Evolutionary conservation across 148 eudicot genomes (phyloP), one percentile per base, ranked within the genome.

Genomic region (Gaultheria prostrata): DNA sequence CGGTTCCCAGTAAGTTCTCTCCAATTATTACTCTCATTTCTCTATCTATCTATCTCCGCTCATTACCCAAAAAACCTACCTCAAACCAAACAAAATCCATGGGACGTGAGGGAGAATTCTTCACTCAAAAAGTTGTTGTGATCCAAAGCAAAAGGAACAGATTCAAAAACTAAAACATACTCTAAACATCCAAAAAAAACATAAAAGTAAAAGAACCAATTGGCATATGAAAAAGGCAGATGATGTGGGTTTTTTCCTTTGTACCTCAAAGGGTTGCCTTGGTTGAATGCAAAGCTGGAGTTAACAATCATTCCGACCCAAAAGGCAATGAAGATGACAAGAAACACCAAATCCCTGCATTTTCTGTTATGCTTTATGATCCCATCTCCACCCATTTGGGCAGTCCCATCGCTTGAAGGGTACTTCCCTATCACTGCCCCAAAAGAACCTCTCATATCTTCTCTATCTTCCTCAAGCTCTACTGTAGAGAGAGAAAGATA

Each of bases 241-340:
- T 67, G 72, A 67, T 67, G 33, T 67, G 72, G 39, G n/a, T 35
- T 32, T 35, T 32, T n/a, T 46, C n/a, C 46, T 48, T 20, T 11
- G 11, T 84, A 97, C 99, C 99, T 94, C 77, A 91, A 91, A 45
- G 97, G 97, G 89, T 97, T 92, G 33, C 99, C 99, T 88, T 88
- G 93, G 91, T 88, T 94, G 88, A 94, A 95, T 79, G 94, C 98
- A 77, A 97, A 93, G 91, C 98, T 94, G 77, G 99, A 94, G 83
- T 96, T 96, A 45, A 96, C 99, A 94, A 96, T 93, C 99, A 96
- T 96, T 28, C 93, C 93, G 79, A 96, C 92, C 99, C 99, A 96
- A 84, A 96, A 96, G 61, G 89, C 93, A 89, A 94, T 90, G 89
- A 96, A 96, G 86, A 96, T 77, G 28, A 96, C 86, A 78, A 96